Evolutionary conservation across 2,329 filamentous ascomycete genomes (phyloP).

Genomic region (Trichoderma gracile): DNA sequence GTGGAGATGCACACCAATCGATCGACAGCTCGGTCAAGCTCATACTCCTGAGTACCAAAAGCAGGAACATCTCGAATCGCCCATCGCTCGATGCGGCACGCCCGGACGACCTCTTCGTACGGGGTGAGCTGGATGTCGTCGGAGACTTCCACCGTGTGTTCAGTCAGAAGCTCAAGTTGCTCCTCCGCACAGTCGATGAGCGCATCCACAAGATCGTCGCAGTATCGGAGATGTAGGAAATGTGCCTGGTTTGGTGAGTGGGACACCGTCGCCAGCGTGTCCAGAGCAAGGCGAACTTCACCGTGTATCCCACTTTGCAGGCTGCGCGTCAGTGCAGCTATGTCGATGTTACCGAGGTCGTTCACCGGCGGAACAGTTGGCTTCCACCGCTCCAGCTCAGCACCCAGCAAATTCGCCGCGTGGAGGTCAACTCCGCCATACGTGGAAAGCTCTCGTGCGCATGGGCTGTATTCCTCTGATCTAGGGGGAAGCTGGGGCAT

Average conservation of each 20-base stretch:
- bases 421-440: constrained; percentile 74
- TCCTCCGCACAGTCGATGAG: constrained; percentile 89
- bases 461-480: constrained; percentile 57
- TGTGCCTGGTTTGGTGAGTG: constrained; percentile 65
- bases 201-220: constrained; percentile 85
- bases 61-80: constrained; percentile 69
- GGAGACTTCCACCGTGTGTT: constrained; percentile 81
- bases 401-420: constrained; percentile 63
- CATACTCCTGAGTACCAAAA: constrained; percentile 75
- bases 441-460: constrained; percentile 55
- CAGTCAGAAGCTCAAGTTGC: constrained; percentile 79
- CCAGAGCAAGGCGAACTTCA: constrained; percentile 86
- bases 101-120: constrained; percentile 84
- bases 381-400: constrained; percentile 66
- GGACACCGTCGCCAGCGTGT: constrained; percentile 71
- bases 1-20: constrained; percentile 87
- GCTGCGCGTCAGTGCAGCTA: constrained; percentile 84
- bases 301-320: constrained; percentile 86
- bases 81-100: constrained; percentile 73
- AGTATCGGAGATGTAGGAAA: constrained; percentile 67
- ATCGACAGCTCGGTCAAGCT: constrained; percentile 83
- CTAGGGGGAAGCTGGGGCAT: constrained; percentile 46
- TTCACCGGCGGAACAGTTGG: constrained; percentile 72
- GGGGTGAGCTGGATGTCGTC: constrained; percentile 80
- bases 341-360: constrained; percentile 86